Evolutionary conservation across 805 yeast genomes (phyloP).

Genomic region (Metschnikowia baotianmanensis): DNA sequence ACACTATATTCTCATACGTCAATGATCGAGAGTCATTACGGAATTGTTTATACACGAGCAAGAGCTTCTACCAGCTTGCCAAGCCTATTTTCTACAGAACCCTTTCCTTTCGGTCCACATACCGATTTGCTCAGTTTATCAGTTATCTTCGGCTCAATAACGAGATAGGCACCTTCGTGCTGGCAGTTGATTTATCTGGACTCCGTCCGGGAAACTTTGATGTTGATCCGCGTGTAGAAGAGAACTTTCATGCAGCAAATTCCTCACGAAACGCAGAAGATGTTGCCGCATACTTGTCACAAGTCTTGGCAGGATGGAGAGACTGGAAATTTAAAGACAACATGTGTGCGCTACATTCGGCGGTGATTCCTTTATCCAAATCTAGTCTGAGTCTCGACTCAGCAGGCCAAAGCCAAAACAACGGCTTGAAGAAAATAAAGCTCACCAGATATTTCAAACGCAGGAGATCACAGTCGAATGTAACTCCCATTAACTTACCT

Average conservation of each 20-base stretch:
- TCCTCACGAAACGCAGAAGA: constrained; percentile 1
- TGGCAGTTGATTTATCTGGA: constrained; percentile 55
- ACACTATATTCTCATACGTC: constrained; percentile 35
- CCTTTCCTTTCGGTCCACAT: constrained; percentile 65
- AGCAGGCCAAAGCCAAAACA: neutral
- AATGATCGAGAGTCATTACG: constrained; percentile 34
- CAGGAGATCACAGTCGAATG: constrained; percentile 11
- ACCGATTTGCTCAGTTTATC: constrained; percentile 77
- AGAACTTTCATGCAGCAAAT: constrained; percentile 3
- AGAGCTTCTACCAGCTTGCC: constrained; percentile 48
- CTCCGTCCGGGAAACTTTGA: constrained; percentile 35
- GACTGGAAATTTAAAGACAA: constrained; percentile 83
- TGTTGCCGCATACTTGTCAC: constrained; percentile 1
- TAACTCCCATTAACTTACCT: constrained; percentile 13
- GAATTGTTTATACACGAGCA: constrained; percentile 49
- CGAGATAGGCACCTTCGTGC: constrained; percentile 55
- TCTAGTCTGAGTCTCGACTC: constrained; percentile 8
- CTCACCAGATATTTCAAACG: constrained; percentile 19
- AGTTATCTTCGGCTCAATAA: constrained; percentile 58
- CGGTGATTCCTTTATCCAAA: constrained; percentile 19
- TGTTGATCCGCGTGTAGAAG: constrained; percentile 12
- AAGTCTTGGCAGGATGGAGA: constrained; percentile 77
- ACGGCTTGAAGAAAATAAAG: constrained; percentile 12
- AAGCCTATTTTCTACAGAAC: constrained; percentile 53
- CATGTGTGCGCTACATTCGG: constrained; percentile 43